A percentile compares a stretch with the other conserved stretches of the same genome.
These are phyloP conservation scores for Phytophthora cryptogea DNA, from an alignment of 352 stramenopile genomes.

Conservation along the genomic window DNA sequence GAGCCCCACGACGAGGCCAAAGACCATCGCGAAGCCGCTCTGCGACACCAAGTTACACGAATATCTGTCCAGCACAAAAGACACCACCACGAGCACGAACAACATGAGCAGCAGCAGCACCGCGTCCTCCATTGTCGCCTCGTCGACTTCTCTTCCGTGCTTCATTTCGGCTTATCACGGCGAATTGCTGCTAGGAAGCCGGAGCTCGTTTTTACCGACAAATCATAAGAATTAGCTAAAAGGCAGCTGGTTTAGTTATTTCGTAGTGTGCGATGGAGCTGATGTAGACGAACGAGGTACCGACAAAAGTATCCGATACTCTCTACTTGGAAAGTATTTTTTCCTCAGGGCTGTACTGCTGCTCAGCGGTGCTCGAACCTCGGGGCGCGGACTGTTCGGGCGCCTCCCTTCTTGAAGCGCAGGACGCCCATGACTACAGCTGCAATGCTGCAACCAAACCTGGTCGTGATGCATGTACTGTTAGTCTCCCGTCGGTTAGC, in stretches of 20 bases:
- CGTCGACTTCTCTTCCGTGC: constrained; percentile 27
- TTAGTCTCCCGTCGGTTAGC: constrained; percentile 1
- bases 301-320: too few relatives aligned
- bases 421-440: constrained; percentile 71
- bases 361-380: constrained; percentile 31
- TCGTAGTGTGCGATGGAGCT: constrained; percentile 17
- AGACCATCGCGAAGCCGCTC: constrained; percentile 81
- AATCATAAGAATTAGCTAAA: constrained; percentile 34
- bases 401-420: constrained; percentile 59
- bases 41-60: constrained; percentile 84
- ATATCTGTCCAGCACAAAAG: constrained; percentile 85
- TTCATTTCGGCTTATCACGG: constrained; percentile 35
- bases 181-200: constrained; percentile 10
- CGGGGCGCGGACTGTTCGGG: constrained; percentile 12
- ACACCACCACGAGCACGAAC: constrained; percentile 83
- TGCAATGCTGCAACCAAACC: constrained; percentile 82
- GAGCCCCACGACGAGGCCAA: constrained; percentile 71
- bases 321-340: neutral
- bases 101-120: constrained; percentile 84
- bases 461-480: constrained; percentile 15
- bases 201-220: constrained; percentile 21
- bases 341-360: neutral
- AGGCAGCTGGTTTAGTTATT: constrained; percentile 17
- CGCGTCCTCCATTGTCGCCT: constrained; percentile 69
- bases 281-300: constrained; percentile 19